Evolutionary conservation across 495 filamentous ascomycete genomes (phyloP).

Genomic region (Lophiotrema nucula): DNA sequence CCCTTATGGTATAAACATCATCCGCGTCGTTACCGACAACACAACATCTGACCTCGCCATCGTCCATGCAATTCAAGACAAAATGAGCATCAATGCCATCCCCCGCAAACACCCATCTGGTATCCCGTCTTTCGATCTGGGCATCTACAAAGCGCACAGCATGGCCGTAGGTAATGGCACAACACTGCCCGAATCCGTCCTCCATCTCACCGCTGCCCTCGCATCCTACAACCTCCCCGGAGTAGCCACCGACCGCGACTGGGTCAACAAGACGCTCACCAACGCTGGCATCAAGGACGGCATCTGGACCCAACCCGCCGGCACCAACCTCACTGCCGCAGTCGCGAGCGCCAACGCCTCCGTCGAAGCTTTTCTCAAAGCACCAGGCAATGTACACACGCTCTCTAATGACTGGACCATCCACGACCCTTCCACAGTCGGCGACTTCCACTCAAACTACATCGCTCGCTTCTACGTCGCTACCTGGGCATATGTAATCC

Average conservation of each 20-base stretch:
- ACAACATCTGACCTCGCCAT: neutral
- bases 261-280: neutral
- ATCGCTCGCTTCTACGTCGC: slow-evolving; percentile 23
- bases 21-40: neutral
- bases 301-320: neutral
- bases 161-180: neutral
- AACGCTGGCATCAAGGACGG: slow-evolving; percentile 16
- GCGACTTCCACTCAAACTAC: slow-evolving; percentile 20
- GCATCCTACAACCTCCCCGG: slow-evolving; percentile 6
- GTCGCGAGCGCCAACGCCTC: neutral
- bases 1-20: slow-evolving; percentile 8
- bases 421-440: neutral
- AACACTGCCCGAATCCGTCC: neutral
- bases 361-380: neutral
- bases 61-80: neutral
- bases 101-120: neutral
- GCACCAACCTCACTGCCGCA: slow-evolving; percentile 8
- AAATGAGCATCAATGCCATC: neutral
- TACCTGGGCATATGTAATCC: slow-evolving; percentile 24
- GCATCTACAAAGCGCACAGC: neutral
- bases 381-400: neutral
- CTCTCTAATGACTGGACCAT: slow-evolving; percentile 16
- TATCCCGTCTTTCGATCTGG: neutral
- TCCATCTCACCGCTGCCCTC: neutral
- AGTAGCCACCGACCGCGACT: neutral